These are phyloP conservation scores for Neonectria neomacrospora DNA, from an alignment of 2,329 filamentous ascomycete genomes.

Conservation along the genomic window DNA sequence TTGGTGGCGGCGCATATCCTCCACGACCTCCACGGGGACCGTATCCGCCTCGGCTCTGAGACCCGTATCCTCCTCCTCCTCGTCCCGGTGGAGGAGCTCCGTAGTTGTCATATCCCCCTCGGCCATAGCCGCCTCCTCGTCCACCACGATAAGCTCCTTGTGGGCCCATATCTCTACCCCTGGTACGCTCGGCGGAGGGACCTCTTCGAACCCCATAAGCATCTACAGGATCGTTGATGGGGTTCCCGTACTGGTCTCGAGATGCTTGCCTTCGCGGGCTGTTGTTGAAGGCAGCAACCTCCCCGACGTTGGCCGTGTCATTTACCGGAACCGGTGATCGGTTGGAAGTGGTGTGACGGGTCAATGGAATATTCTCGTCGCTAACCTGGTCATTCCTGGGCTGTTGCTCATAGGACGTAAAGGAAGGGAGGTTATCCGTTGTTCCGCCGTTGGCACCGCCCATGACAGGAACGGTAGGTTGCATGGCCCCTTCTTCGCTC, in stretches of 20 bases:
- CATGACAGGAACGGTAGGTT: constrained; percentile 69
- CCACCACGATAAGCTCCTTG: constrained; percentile 57
- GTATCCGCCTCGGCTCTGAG: constrained; percentile 56
- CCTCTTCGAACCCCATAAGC: constrained; percentile 60
- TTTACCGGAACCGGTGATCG: constrained; percentile 61
- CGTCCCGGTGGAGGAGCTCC: constrained; percentile 49
- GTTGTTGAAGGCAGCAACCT: constrained; percentile 48
- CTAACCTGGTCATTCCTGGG: constrained; percentile 69
- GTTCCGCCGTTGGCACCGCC: constrained; percentile 64
- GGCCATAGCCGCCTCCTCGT: constrained; percentile 60
- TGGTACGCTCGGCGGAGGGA: constrained; percentile 60
- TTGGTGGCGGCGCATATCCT: constrained; percentile 47
- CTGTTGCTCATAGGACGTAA: constrained; percentile 75
- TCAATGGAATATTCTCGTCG: constrained; percentile 79
- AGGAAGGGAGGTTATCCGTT: constrained; percentile 61
- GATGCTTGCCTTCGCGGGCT: constrained; percentile 55
- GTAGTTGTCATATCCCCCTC: constrained; percentile 62
- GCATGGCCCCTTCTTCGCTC: constrained; percentile 55
- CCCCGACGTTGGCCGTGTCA: constrained; percentile 52
- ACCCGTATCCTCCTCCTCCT: constrained; percentile 58
- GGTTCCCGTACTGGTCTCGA: constrained; percentile 74
- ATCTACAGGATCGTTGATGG: constrained; percentile 56
- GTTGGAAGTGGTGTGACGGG: constrained; percentile 70
- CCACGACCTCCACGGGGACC: constrained; percentile 53
- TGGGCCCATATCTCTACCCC: constrained; percentile 59